Evolutionary conservation across 257 asterid genomes (phyloP).

Genomic region (Salvia splendens): DNA sequence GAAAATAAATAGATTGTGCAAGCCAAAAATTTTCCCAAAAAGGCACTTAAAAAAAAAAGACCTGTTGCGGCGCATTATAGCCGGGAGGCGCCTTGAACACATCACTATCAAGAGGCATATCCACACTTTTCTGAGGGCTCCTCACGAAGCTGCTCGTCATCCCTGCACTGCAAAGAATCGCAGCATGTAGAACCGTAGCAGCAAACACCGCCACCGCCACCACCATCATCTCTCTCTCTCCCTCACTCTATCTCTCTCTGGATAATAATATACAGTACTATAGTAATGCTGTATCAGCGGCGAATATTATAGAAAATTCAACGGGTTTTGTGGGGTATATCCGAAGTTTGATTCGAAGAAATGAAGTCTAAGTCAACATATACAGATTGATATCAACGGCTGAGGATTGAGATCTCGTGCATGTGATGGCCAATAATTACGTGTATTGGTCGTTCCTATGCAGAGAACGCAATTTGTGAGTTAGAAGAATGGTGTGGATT

Average conservation of each 20-base stretch:
- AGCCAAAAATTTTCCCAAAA: too few species aligned
- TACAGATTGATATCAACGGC: constrained; percentile 14
- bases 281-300: constrained; percentile 29
- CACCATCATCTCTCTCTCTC: constrained; percentile 17
- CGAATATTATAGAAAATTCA: constrained; percentile 2
- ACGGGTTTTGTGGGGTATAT: constrained; percentile 35
- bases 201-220: constrained; percentile 32
- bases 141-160: constrained; percentile 69
- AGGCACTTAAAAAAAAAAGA: background rate
- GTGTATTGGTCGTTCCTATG: background rate
- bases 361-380: constrained; percentile 17
- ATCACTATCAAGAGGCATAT: constrained; percentile 83
- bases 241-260: background rate
- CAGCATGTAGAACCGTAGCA: constrained; percentile 47
- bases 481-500: background rate
- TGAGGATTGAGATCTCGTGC: constrained; percentile 19
- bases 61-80: constrained; percentile 96
- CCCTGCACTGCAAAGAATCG: constrained; percentile 63
- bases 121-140: constrained; percentile 48
- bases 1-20: too few species aligned
- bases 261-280: too few species aligned
- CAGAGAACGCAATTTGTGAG: background rate
- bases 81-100: constrained; percentile 81
- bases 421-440: background rate
- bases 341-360: constrained; percentile 27